A percentile compares a stretch with the other conserved stretches of the same genome.
These are phyloP conservation scores for Pittosporum tobira DNA, from an alignment of 129 eudicot genomes.

Conservation along the genomic window DNA sequence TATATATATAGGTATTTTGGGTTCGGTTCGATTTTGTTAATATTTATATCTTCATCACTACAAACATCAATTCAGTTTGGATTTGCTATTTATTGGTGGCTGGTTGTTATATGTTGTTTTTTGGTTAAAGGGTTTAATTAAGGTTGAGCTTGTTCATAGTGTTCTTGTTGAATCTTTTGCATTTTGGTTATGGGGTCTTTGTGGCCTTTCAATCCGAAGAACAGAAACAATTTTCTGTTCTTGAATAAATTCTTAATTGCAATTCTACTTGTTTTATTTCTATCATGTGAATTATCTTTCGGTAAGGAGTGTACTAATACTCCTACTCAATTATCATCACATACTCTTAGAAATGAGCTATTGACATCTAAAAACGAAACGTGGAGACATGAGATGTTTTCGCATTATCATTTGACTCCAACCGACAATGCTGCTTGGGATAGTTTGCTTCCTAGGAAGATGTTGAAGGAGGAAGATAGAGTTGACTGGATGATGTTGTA, in stretches of 20 bases:
- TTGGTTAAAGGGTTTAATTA: no score
- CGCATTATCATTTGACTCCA: conserved; percentile 75
- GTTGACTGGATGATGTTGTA: conserved; percentile 57
- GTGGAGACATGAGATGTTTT: conserved; percentile 44
- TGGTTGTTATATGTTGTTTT: no score
- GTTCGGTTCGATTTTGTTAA: no score
- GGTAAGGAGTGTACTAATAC: conserved; percentile 64
- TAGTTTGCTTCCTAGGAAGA: conserved; percentile 62
- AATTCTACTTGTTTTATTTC: conserved; percentile 8
- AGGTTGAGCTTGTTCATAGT: neutral
- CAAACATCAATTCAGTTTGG: no score
- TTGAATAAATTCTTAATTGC: neutral
- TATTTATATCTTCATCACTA: no score
- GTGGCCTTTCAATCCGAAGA: neutral
- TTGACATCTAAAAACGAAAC: conserved; percentile 44
- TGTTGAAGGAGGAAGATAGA: conserved; percentile 57
- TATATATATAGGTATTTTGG: no score
- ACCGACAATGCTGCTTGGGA: conserved; percentile 89
- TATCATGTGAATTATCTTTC: conserved; percentile 26
- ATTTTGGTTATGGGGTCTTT: neutral
- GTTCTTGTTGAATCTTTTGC: neutral
- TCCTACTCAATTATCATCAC: conserved; percentile 51
- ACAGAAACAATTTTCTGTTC: neutral
- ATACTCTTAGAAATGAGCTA: conserved; percentile 46
- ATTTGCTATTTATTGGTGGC: no score